A percentile compares a stretch with the other conserved stretches of the same genome.
These are phyloP conservation scores for Periglandula ipomoeae DNA, from an alignment of 2,329 filamentous ascomycete species.

Conservation along the genomic window DNA sequence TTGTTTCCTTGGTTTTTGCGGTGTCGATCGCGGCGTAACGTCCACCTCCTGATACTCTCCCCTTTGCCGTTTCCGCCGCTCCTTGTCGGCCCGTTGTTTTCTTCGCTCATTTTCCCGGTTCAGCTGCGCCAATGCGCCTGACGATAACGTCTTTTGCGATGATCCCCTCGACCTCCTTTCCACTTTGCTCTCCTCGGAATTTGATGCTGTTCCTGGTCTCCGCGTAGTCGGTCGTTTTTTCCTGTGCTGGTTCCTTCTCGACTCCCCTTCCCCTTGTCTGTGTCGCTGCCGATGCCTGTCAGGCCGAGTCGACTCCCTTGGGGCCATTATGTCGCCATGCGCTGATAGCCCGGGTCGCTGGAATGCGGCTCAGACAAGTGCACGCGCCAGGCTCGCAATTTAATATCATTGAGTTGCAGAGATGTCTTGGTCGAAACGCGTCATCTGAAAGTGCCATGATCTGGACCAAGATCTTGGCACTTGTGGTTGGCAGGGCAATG, in stretches of 20 bases:
- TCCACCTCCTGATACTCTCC: conserved; percentile 7
- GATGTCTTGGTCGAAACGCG: neutral
- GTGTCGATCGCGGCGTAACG: neutral
- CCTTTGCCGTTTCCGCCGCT: conserved; percentile 15
- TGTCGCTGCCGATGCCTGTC: conserved; percentile 17
- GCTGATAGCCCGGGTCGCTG: neutral
- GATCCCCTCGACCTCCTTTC: conserved; percentile 15
- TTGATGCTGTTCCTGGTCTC: conserved; percentile 19
- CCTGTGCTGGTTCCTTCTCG: conserved; percentile 25
- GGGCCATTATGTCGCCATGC: conserved; percentile 6
- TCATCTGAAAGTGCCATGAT: neutral
- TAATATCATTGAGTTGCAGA: neutral
- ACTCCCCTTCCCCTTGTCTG: conserved; percentile 18
- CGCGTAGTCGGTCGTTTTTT: conserved; percentile 25
- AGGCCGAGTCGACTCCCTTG: conserved; percentile 9
- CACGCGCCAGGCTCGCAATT: neutral
- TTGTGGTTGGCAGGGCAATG: conserved; percentile 7
- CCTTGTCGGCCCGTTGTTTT: conserved; percentile 34
- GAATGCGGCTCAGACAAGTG: conserved; percentile 10
- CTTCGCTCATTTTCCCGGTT: conserved; percentile 48
- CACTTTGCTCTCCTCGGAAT: conserved; percentile 23
- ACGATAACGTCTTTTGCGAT: conserved; percentile 25
- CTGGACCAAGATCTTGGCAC: neutral
- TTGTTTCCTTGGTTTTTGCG: conserved; percentile 22
- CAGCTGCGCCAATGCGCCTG: conserved; percentile 55